These are phyloP conservation scores for Oehlia diaphana DNA, from an alignment of 192 early-diverging fungal species.

Conservation along the genomic window DNA sequence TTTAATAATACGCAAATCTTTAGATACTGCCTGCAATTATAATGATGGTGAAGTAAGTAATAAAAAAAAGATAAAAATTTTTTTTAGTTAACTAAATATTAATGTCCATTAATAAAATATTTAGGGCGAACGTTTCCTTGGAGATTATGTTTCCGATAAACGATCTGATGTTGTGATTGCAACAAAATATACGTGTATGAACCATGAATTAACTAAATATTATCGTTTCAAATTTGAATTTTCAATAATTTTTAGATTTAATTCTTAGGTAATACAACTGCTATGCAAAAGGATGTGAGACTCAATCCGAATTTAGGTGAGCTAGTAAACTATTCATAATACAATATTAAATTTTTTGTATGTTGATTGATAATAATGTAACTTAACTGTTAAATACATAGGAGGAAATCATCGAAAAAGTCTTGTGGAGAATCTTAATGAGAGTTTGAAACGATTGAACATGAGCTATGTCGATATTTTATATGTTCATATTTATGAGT, in stretches of 20 bases:
- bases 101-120: neutral
- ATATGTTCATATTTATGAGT: slow-evolving; percentile 29
- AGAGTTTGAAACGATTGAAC: slow-evolving; percentile 41
- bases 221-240: neutral
- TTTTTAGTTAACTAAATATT: neutral
- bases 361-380: neutral
- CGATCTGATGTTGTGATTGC: slow-evolving; percentile 51
- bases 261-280: neutral
- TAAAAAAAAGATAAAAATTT: neutral
- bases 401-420: slow-evolving; percentile 28
- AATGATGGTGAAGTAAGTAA: neutral
- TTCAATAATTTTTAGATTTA: neutral
- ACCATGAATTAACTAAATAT: neutral
- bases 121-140: slow-evolving; percentile 42
- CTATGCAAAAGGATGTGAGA: neutral
- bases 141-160: slow-evolving; percentile 43
- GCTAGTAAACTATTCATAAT: too few relatives aligned
- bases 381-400: neutral
- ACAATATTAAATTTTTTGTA: too few relatives aligned
- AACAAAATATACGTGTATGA: slow-evolving; percentile 37
- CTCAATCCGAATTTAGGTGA: neutral
- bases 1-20: neutral
- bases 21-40: neutral
- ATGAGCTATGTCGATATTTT: slow-evolving; percentile 33
- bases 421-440: slow-evolving; percentile 43